phyloP scores from a whole-genome alignment of 2,329 filamentous ascomycete species.

The Stachybotrys chlorohalonatus region DNA sequence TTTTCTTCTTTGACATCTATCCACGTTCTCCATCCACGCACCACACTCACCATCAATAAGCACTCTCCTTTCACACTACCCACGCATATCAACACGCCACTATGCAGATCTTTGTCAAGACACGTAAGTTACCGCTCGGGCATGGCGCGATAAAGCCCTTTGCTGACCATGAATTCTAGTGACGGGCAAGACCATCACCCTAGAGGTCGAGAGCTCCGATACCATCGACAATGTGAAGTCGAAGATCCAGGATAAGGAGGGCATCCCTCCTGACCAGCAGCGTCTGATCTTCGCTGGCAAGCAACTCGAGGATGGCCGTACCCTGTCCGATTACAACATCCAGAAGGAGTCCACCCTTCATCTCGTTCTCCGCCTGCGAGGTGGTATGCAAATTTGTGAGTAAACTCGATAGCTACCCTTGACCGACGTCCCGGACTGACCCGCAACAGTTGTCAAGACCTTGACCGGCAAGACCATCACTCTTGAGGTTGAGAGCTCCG shows the following conservation, averaged over 20 bases:
- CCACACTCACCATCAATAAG: neutral
- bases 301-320: constrained; percentile 83
- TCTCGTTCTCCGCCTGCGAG: constrained; percentile 62
- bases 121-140: constrained; percentile 51
- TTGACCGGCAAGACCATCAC: constrained; percentile 94
- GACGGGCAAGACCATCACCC: constrained; percentile 54
- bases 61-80: constrained; percentile 8
- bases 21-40: neutral
- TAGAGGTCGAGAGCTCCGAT: constrained; percentile 76
- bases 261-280: constrained; percentile 93
- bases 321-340: constrained; percentile 47
- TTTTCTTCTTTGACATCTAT: constrained; percentile 7
- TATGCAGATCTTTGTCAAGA: constrained; percentile 99
- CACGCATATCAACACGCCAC: constrained; percentile 26
- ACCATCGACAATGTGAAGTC: constrained; percentile 97
- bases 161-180: constrained; percentile 31
- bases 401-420: constrained; percentile 4
- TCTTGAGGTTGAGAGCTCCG: constrained; percentile 77
- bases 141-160: neutral
- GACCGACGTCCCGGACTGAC: neutral
- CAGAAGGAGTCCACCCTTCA: constrained; percentile 63
- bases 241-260: constrained; percentile 99
- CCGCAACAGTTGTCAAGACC: constrained; percentile 56
- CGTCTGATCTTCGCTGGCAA: constrained; percentile 94
- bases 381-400: constrained; percentile 58